Base-by-base conservation (phyloP, 2,329 filamentous ascomycete species). In the Periconia digitata region DNA sequence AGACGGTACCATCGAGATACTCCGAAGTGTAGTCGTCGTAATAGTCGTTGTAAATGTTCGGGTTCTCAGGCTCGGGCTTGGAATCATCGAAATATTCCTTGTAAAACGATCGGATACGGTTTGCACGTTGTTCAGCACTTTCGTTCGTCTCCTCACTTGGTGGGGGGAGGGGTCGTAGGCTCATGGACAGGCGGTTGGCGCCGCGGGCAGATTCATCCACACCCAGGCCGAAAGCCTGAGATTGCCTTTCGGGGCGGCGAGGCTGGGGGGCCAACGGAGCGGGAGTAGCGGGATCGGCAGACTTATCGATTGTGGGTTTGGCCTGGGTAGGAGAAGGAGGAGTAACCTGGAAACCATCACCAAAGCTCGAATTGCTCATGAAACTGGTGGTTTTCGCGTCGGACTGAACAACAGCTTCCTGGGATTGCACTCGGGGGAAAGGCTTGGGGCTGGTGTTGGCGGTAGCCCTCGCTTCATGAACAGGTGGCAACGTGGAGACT, bases 61-160 rank as follows among this genome's bases (percentile, higher is more conserved):
- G 62, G n/a, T 32, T 15, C 12, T 13, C 27, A 29, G 64, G 67
- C 36, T 73, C 74, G 2, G 74, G 71, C 67, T 85, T 89, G 50
- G 79, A 84, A 36, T 96, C 92, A 58, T 97, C 94, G 62, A 99
- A 99, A 76, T 99, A 99, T 69, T 99, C 94, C 76, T 96, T 96
- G 78, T 99, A 99, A 77, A 99, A 99, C 3, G 94, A 99, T 70
- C 94, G 84, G 59, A 99, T 99, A 49, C 94, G 86, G 77, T 96
- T 97, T 55, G 94, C 94, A 63, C 94, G 85, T 64, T 92, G 86
- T 71, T 97, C 94, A 0, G 94, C 91, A 67, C 96, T 92, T 67
- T 97, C 94, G 3, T 86, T 83, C 37, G 89, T 84, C 55, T 95
- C 89, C 64, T 92, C 86, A 10, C 27, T 32, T 32, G 27, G 27